phyloP scores from a whole-genome alignment of 495 filamentous ascomycete species.

The Penicillium argentinense region DNA sequence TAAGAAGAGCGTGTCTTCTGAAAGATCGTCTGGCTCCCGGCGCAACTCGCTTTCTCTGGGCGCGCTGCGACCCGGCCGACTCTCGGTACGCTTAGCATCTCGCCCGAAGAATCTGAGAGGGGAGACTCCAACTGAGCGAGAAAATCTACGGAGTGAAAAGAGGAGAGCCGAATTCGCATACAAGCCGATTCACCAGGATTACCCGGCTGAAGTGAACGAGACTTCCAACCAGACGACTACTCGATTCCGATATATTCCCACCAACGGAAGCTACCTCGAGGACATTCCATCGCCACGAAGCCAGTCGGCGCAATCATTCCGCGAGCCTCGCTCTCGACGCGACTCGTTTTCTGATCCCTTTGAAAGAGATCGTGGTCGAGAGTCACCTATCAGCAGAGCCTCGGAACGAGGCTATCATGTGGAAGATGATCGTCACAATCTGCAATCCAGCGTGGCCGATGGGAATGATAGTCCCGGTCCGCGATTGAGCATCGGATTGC shows the following conservation, averaged over 20 bases:
- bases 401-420: neutral
- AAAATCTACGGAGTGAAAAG: slow-evolving; percentile 4
- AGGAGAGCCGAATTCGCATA: slow-evolving; percentile 35
- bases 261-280: slow-evolving; percentile 24
- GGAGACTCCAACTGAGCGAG: slow-evolving; percentile 9
- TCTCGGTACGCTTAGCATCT: slow-evolving; percentile 34
- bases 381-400: neutral
- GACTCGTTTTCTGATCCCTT: slow-evolving; percentile 13
- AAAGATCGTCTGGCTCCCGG: slow-evolving; percentile 10
- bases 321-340: slow-evolving; percentile 5
- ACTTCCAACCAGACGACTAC: slow-evolving; percentile 9
- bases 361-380: slow-evolving; percentile 6
- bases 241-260: slow-evolving; percentile 40
- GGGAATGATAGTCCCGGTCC: slow-evolving; percentile 5
- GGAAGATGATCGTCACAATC: slow-evolving; percentile 16
- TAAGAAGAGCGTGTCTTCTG: slow-evolving; percentile 5
- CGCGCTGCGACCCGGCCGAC: slow-evolving; percentile 27
- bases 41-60: slow-evolving; percentile 29
- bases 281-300: slow-evolving; percentile 17
- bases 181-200: slow-evolving; percentile 35
- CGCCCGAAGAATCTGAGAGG: slow-evolving; percentile 20
- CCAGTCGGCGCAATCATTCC: slow-evolving; percentile 19
- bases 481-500: slow-evolving; percentile 7
- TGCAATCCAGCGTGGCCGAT: slow-evolving; percentile 9
- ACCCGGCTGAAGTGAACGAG: slow-evolving; percentile 32